Evolutionary conservation across 78 protist genomes (phyloP).

Genomic region (Dictyostelium brefeldianum): DNA sequence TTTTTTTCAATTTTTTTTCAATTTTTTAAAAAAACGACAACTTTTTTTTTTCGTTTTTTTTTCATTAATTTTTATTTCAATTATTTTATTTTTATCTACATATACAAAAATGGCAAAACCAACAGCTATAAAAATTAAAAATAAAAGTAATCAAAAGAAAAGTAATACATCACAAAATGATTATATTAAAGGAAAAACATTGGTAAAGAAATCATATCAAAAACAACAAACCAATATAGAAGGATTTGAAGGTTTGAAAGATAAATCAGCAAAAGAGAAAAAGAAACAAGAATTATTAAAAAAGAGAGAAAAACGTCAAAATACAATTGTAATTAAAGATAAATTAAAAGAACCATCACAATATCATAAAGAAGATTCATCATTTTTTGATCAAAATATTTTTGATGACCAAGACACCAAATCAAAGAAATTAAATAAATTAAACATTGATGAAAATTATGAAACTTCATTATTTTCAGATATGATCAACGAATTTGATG

Average conservation of each 20-base stretch:
- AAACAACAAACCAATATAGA: background rate
- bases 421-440: background rate
- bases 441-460: slow-evolving; percentile 8
- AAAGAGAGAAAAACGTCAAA: slow-evolving; percentile 6
- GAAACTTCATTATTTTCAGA: background rate
- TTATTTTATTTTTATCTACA: no score
- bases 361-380: background rate
- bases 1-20: no score
- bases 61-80: no score
- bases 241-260: background rate
- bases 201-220: background rate
- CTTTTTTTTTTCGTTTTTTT: no score
- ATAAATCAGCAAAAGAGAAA: background rate
- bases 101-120: slow-evolving; percentile 31
- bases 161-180: slow-evolving; percentile 18
- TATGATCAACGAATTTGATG: slow-evolving; percentile 11
- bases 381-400: slow-evolving; percentile 30
- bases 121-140: slow-evolving; percentile 34
- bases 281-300: slow-evolving; percentile 5
- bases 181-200: slow-evolving; percentile 17
- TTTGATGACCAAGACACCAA: background rate
- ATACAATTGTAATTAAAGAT: slow-evolving; percentile 16
- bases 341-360: slow-evolving; percentile 6
- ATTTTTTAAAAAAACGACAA: no score
- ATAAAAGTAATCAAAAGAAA: slow-evolving; percentile 30